phyloP scores from a whole-genome alignment of 805 yeast species.

The Metschnikowia sp. region DNA sequence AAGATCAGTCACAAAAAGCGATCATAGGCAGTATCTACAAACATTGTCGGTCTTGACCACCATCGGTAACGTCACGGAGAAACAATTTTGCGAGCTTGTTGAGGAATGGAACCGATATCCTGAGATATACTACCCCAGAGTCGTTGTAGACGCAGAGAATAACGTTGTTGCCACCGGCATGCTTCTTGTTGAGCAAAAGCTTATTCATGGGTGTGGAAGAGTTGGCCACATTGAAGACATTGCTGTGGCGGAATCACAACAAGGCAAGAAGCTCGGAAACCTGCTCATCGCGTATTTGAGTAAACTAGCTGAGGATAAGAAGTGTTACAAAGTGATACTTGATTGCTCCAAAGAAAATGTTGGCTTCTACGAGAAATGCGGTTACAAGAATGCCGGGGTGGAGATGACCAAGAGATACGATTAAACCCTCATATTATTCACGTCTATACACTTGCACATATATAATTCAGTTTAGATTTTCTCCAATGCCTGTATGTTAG shows the following conservation, averaged over 20 bases:
- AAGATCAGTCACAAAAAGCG: constrained; percentile 53
- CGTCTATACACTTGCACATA: no score
- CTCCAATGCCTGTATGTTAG: constrained; percentile 13
- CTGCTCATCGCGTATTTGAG: constrained; percentile 61
- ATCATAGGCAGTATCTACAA: constrained; percentile 58
- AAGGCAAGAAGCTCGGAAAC: constrained; percentile 80
- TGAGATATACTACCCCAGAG: constrained; percentile 64
- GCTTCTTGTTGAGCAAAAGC: constrained; percentile 72
- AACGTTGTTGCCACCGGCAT: constrained; percentile 81
- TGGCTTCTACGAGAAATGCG: constrained; percentile 87
- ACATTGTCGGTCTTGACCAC: constrained; percentile 71
- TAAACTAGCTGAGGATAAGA: constrained; percentile 51
- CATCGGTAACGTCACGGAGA: constrained; percentile 66
- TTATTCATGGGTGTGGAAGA: constrained; percentile 77
- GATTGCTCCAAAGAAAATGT: constrained; percentile 86
- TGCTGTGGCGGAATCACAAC: constrained; percentile 69
- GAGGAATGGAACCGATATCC: constrained; percentile 54
- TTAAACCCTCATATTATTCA: not conserved
- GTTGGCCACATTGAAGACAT: constrained; percentile 97
- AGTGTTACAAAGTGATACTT: constrained; percentile 84
- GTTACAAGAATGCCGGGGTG: constrained; percentile 59
- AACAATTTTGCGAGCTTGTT: constrained; percentile 49
- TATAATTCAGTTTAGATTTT: constrained; percentile 2
- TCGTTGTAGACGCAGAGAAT: constrained; percentile 52
- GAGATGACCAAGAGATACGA: constrained; percentile 59